A percentile compares a stretch with the other conserved stretches of the same genome.
Conservation (phyloP, 2,329 filamentous ascomycete genomes). For the Trichoderma brevicompactum region DNA sequence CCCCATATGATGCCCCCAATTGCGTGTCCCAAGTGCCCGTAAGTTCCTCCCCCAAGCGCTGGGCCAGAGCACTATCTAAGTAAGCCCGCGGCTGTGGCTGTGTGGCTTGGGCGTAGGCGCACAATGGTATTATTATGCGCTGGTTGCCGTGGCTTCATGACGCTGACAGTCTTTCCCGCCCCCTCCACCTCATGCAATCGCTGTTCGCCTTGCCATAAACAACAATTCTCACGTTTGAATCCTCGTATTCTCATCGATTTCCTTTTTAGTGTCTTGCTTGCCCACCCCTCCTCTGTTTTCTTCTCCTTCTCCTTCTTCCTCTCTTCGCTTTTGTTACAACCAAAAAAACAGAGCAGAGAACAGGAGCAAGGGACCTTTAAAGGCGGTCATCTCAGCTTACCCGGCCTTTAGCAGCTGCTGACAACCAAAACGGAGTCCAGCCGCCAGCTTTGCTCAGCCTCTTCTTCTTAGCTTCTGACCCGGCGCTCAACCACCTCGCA, state of each 20-base stretch:
- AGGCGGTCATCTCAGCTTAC: slow-evolving; percentile 15
- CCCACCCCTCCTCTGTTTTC: background rate
- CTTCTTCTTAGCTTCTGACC: slow-evolving; percentile 20
- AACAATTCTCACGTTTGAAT: background rate
- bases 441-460: slow-evolving; percentile 26
- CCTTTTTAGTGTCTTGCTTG: background rate
- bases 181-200: background rate
- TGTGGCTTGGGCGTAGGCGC: background rate
- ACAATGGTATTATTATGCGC: background rate
- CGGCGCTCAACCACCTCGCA: slow-evolving; percentile 28
- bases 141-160: slow-evolving; percentile 7
- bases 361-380: background rate
- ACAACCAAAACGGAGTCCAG: slow-evolving; percentile 7
- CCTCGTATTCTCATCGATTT: background rate
- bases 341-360: no score
- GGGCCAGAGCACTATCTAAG: no score
- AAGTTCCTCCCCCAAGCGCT: no score
- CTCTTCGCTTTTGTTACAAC: background rate
- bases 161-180: background rate
- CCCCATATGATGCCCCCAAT: no score
- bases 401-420: slow-evolving; percentile 5
- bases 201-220: slow-evolving; percentile 4
- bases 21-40: no score
- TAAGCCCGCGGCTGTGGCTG: background rate
- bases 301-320: background rate